Evolutionary conservation across 345 rosid genomes (phyloP).

Genomic region (Cardamine chenopodiifolia): DNA sequence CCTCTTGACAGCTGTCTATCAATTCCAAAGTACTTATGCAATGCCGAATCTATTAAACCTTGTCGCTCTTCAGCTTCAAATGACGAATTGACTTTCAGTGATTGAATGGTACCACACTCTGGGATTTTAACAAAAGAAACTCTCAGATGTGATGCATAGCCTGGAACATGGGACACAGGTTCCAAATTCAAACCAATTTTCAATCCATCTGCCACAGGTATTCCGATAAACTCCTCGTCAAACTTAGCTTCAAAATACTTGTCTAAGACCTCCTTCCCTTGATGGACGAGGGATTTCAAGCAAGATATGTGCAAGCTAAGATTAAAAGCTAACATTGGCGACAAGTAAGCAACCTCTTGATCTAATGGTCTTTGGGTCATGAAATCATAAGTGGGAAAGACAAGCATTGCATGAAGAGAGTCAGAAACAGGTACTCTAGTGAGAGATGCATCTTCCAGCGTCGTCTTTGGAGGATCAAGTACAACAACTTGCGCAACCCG

Average conservation of each 20-base stretch:
- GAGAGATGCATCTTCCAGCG: constrained; percentile 22
- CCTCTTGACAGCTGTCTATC: constrained; percentile 78
- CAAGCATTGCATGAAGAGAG: constrained; percentile 50
- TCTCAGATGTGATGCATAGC: constrained; percentile 86
- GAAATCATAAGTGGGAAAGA: constrained; percentile 62
- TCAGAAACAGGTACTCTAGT: constrained; percentile 28
- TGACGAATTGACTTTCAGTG: constrained; percentile 59
- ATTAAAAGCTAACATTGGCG: constrained; percentile 88
- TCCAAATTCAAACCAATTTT: constrained; percentile 59
- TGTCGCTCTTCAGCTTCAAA: constrained; percentile 86
- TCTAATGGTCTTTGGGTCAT: constrained; percentile 49
- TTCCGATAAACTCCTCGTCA: constrained; percentile 44
- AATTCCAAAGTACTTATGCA: constrained; percentile 68
- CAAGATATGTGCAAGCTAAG: constrained; percentile 74
- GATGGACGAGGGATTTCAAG: constrained; percentile 61
- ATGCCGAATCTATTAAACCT: constrained; percentile 77
- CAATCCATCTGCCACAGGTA: constrained; percentile 35
- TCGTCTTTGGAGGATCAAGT: constrained; percentile 69
- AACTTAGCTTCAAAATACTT: constrained; percentile 58
- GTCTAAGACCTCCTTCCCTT: constrained; percentile 59
- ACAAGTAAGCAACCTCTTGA: constrained; percentile 67
- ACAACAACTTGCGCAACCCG: constrained; percentile 73
- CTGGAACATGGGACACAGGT: constrained; percentile 55
- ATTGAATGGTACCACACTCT: constrained; percentile 78
- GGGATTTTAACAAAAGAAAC: constrained; percentile 89